Conservation (phyloP, 495 filamentous ascomycete species). For the Amniculicola lignicola region DNA sequence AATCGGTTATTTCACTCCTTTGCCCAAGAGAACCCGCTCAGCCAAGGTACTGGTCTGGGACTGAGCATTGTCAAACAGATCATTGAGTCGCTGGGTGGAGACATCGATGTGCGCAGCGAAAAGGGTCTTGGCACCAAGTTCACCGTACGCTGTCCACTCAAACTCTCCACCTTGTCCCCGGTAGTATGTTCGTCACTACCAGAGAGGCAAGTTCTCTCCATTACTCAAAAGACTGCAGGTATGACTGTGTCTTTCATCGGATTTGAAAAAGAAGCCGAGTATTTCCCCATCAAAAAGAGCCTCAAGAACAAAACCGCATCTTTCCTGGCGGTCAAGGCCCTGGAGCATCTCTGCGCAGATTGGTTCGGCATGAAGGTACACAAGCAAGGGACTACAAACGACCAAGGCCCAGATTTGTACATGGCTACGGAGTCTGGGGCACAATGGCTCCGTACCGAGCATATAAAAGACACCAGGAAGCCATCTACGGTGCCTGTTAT, state of each 20-base stretch:
- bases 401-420: constrained; percentile 25
- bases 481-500: constrained; percentile 13
- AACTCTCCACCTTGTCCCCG: constrained; percentile 20
- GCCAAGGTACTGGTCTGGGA: constrained; percentile 58
- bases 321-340: constrained; percentile 38
- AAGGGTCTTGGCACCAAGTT: constrained; percentile 58
- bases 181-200: not conserved
- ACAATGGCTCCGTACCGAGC: constrained; percentile 27
- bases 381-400: constrained; percentile 22
- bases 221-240: constrained; percentile 16
- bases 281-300: constrained; percentile 34
- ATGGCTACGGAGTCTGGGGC: constrained; percentile 24
- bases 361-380: constrained; percentile 46
- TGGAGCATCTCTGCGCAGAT: constrained; percentile 37
- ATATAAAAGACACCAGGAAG: not conserved
- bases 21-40: constrained; percentile 63
- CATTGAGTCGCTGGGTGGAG: constrained; percentile 56
- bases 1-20: constrained; percentile 68
- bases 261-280: constrained; percentile 42
- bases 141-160: constrained; percentile 51
- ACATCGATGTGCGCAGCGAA: constrained; percentile 58
- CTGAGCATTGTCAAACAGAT: constrained; percentile 68
- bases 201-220: constrained; percentile 4
- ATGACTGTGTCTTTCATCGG: constrained; percentile 37
- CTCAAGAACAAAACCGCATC: constrained; percentile 29